These are phyloP conservation scores for Oenanthe javanica DNA, from an alignment of 140 eudicot genomes.

Conservation along the genomic window DNA sequence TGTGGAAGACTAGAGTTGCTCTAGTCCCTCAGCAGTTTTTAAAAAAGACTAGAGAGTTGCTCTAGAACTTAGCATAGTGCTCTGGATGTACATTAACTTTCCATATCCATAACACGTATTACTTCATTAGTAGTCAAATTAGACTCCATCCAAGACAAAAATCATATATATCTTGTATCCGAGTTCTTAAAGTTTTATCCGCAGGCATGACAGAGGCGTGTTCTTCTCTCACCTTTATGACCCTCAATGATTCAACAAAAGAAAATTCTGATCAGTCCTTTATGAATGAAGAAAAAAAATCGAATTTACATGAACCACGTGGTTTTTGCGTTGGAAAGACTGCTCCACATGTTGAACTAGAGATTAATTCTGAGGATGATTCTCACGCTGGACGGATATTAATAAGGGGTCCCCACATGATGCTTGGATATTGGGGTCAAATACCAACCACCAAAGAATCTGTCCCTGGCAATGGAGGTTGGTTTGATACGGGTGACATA, in stretches of 20 bases:
- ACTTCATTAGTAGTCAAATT: neutral
- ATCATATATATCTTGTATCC: neutral
- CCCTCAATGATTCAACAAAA: conserved; percentile 54
- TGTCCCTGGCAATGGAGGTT: conserved; percentile 31
- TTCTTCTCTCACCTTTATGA: conserved; percentile 80
- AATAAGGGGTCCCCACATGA: conserved; percentile 78
- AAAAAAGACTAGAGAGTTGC: neutral
- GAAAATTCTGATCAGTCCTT: conserved; percentile 12
- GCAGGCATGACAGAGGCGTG: conserved; percentile 93
- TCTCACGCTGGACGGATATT: conserved; percentile 50
- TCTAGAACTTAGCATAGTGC: neutral
- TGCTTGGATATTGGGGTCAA: conserved; percentile 88
- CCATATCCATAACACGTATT: neutral
- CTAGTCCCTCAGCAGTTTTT: neutral
- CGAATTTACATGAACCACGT: conserved; percentile 14
- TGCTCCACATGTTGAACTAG: conserved; percentile 85
- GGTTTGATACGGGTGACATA: conserved; percentile 96
- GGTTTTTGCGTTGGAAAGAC: conserved; percentile 94
- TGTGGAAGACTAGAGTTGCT: neutral
- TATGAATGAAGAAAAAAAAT: conserved; percentile 10
- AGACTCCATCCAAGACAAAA: neutral
- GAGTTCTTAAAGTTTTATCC: neutral
- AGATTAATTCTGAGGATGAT: conserved; percentile 30
- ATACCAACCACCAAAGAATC: conserved; percentile 1
- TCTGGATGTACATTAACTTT: neutral